phyloP scores from a whole-genome alignment of 352 stramenopile genomes.

The Thalassiosira gravida region DNA sequence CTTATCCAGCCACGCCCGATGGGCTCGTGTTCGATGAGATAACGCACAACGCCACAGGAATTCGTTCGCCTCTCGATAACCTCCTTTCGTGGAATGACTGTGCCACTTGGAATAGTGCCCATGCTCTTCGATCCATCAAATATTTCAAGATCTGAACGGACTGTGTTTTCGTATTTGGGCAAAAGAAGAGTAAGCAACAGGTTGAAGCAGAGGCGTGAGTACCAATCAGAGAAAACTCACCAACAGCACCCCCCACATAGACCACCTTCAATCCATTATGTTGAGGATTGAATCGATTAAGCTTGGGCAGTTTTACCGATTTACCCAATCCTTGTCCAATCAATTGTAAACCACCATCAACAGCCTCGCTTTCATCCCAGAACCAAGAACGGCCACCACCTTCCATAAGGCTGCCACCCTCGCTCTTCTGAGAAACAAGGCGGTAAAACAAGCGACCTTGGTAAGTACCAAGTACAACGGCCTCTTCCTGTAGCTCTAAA shows the following conservation, averaged over 20 bases:
- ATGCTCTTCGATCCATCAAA: constrained; percentile 83
- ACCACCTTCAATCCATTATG: constrained; percentile 80
- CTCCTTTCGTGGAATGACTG: constrained; percentile 73
- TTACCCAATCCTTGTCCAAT: constrained; percentile 84
- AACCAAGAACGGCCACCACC: constrained; percentile 90
- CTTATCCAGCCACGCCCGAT: constrained; percentile 85
- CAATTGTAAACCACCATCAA: constrained; percentile 76
- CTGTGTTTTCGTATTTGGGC: constrained; percentile 18
- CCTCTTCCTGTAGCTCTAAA: constrained; percentile 95
- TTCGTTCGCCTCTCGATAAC: constrained; percentile 86
- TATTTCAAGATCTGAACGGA: constrained; percentile 87
- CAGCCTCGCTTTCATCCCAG: constrained; percentile 92
- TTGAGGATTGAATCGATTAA: constrained; percentile 88
- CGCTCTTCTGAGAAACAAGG: constrained; percentile 94
- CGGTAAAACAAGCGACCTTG: constrained; percentile 92
- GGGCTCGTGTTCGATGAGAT: constrained; percentile 74
- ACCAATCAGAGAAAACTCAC: constrained; percentile 25
- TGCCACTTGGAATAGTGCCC: constrained; percentile 76
- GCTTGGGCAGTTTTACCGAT: constrained; percentile 88
- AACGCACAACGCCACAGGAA: constrained; percentile 85
- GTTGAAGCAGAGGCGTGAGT: background rate
- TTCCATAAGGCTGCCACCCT: constrained; percentile 91
- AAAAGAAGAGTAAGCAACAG: background rate
- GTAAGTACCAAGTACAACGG: constrained; percentile 92
- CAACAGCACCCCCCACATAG: constrained; percentile 78